Conservation (phyloP, 2,329 filamentous ascomycete species). For the Nemania diffusa region DNA sequence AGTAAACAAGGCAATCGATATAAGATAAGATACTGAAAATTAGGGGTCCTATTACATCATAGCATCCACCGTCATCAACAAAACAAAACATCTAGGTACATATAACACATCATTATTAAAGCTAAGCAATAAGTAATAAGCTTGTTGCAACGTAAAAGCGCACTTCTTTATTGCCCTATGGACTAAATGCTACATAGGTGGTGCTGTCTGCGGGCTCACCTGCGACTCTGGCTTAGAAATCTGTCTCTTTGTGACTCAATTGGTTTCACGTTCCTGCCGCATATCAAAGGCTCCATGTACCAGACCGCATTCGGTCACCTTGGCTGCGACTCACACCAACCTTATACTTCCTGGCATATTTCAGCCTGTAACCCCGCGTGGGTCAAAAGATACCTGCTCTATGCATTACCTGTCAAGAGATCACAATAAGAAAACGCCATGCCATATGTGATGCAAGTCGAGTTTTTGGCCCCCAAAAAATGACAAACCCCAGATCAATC, state of each 20-base stretch:
- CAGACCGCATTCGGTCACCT: neutral
- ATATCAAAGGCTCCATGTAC: neutral
- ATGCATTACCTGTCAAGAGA: conserved; percentile 29
- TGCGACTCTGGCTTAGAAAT: no score
- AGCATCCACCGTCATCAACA: no score
- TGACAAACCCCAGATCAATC: conserved; percentile 35
- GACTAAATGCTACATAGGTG: no score
- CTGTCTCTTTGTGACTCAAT: neutral
- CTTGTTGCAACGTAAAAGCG: no score
- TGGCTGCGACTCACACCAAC: neutral
- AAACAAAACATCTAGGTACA: no score
- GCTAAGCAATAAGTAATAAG: no score
- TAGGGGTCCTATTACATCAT: no score
- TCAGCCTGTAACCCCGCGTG: conserved; percentile 23
- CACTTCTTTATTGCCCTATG: no score
- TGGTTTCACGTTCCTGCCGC: neutral
- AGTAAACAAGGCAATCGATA: no score
- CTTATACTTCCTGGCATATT: conserved; percentile 12
- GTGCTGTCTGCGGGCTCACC: no score
- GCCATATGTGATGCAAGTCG: conserved; percentile 40
- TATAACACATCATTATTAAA: no score
- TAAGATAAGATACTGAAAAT: no score
- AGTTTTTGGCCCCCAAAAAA: conserved; percentile 25
- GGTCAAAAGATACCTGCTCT: conserved; percentile 24
- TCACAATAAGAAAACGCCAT: conserved; percentile 37